Evolutionary conservation across 2,329 filamentous ascomycete genomes (phyloP).

Genomic region (Exophiala sp.): DNA sequence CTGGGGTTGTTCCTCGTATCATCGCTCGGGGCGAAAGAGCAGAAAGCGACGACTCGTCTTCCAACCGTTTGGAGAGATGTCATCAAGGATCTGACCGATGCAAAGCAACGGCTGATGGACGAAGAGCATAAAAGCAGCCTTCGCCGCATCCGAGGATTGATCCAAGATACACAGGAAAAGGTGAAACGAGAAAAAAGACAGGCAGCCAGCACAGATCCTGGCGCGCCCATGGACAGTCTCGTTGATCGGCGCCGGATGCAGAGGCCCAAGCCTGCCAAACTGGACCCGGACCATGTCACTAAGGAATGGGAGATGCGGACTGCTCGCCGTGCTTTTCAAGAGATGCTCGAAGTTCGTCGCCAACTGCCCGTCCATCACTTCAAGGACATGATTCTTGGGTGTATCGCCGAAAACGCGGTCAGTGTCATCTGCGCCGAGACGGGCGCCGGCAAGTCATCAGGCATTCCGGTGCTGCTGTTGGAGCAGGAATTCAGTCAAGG

Average conservation of each 20-base stretch:
- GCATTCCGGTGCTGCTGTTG: conserved; percentile 88
- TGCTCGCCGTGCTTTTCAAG: conserved; percentile 50
- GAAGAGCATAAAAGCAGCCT: conserved; percentile 63
- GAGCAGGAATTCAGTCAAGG: conserved; percentile 81
- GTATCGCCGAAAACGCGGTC: conserved; percentile 73
- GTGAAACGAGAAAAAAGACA: conserved; percentile 55
- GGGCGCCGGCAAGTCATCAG: conserved; percentile 93
- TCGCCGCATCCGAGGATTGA: conserved; percentile 51
- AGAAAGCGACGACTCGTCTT: conserved; percentile 73
- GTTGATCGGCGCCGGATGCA: conserved; percentile 7
- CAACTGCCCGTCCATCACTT: conserved; percentile 88
- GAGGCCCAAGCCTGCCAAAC: conserved; percentile 1
- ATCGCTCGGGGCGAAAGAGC: conserved; percentile 70
- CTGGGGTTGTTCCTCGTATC: conserved; percentile 76
- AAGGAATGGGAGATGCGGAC: conserved; percentile 20
- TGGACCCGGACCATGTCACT: conserved; percentile 12
- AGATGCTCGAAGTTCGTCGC: conserved; percentile 72
- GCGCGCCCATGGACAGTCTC: background rate
- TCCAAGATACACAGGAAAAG: conserved; percentile 35
- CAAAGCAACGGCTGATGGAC: conserved; percentile 65
- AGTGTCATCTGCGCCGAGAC: conserved; percentile 96
- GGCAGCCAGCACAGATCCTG: conserved; percentile 30
- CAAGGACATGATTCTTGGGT: conserved; percentile 66
- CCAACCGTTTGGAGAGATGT: conserved; percentile 77
- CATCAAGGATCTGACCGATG: conserved; percentile 70